These are phyloP conservation scores for Alternaria longipes DNA, from an alignment of 2,329 filamentous ascomycete species.

Conservation along the genomic window DNA sequence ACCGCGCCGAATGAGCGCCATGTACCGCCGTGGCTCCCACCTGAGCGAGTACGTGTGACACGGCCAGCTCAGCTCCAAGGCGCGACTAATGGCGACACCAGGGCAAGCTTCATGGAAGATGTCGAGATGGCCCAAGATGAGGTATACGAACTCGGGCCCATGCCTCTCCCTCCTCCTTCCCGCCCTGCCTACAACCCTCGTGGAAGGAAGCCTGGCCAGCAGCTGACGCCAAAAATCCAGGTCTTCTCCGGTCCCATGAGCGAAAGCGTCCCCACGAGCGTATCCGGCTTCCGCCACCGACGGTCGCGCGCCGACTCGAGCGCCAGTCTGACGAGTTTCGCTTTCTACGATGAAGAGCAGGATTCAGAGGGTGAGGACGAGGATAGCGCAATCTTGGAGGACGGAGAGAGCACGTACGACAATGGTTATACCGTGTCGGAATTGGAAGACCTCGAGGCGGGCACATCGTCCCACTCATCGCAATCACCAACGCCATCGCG, in stretches of 20 bases:
- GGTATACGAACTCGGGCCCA: constrained; percentile 61
- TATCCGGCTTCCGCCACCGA: constrained; percentile 90
- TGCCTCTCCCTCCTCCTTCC: constrained; percentile 17
- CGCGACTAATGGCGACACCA: constrained; percentile 21
- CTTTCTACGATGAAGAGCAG: constrained; percentile 81
- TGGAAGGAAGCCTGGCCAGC: constrained; percentile 34
- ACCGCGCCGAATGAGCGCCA: constrained; percentile 44
- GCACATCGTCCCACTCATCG: constrained; percentile 33
- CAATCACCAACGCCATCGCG: constrained; percentile 48
- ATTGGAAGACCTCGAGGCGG: constrained; percentile 61
- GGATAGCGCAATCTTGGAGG: constrained; percentile 45
- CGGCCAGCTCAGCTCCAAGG: constrained; percentile 1
- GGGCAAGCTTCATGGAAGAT: constrained; percentile 81
- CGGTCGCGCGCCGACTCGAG: constrained; percentile 82
- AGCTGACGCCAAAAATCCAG: constrained; percentile 55
- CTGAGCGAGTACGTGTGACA: constrained; percentile 57
- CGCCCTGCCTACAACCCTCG: constrained; percentile 16
- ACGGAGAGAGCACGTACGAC: constrained; percentile 45
- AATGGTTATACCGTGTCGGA: constrained; percentile 52
- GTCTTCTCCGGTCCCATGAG: constrained; percentile 92
- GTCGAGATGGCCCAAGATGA: constrained; percentile 99
- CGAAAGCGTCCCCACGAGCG: constrained; percentile 93
- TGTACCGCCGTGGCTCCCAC: constrained; percentile 75
- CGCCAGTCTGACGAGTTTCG: constrained; percentile 73
- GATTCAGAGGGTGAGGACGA: constrained; percentile 56